phyloP scores from a whole-genome alignment of 495 filamentous ascomycete species.

The Darksidea phi region DNA sequence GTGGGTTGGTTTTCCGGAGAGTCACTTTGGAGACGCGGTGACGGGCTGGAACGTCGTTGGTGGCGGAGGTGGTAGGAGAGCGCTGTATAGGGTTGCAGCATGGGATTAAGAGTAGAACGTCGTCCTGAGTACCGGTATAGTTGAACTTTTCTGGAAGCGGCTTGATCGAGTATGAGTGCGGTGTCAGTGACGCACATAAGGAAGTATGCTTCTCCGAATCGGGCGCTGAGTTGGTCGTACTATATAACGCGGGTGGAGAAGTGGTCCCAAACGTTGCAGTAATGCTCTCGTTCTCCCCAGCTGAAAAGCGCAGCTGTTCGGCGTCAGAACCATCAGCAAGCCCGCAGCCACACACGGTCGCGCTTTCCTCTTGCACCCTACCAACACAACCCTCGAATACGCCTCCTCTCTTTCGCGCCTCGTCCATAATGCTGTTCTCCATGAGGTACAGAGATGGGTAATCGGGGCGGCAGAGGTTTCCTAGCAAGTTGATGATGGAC shows the following conservation, averaged over 20 bases:
- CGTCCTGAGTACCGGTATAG: not conserved
- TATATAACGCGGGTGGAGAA: not conserved
- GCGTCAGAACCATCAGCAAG: not conserved
- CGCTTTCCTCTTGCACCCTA: conserved; percentile 11
- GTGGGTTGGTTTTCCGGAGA: not conserved
- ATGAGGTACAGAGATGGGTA: conserved; percentile 27
- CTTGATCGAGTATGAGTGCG: not conserved
- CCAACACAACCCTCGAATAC: conserved; percentile 22
- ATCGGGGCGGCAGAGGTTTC: conserved; percentile 22
- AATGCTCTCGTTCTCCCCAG: not conserved
- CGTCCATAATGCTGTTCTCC: conserved; percentile 25
- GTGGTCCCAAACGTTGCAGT: not conserved
- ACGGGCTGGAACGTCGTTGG: not conserved
- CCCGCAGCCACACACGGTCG: not conserved
- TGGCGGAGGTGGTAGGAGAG: not conserved
- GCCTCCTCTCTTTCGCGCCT: conserved; percentile 15
- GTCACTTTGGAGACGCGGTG: not conserved
- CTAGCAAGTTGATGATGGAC: conserved; percentile 28
- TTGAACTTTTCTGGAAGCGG: not conserved
- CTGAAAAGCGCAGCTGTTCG: not conserved
- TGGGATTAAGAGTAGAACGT: conserved; percentile 8
- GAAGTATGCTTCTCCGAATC: not conserved
- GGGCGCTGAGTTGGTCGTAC: not conserved
- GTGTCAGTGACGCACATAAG: not conserved
- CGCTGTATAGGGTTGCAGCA: conserved; percentile 13